Percentiles rank a stretch among this genome's conserved stretches.
Conservation (phyloP, 192 early-diverging fungal species). For the Coemansia sp. region DNA sequence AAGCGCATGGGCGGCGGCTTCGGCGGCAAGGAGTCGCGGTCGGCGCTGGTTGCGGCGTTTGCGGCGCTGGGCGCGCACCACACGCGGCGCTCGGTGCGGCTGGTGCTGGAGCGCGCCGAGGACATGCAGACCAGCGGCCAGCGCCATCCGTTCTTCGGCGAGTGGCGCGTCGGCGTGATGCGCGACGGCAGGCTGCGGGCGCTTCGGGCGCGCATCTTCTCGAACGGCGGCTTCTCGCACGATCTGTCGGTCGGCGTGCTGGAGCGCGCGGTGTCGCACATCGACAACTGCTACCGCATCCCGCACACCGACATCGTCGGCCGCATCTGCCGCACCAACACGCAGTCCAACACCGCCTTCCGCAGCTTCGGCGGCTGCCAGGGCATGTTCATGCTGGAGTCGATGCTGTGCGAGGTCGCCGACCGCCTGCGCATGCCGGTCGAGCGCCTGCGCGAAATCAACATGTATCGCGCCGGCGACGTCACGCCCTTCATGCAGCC, state of each 20-base stretch:
- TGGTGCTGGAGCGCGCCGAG: constrained; percentile 80
- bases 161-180: constrained; percentile 74
- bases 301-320: constrained; percentile 68
- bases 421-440: constrained; percentile 64
- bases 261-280: constrained; percentile 72
- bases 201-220: constrained; percentile 61
- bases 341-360: constrained; percentile 84
- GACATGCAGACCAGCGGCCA: constrained; percentile 76
- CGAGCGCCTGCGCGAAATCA: constrained; percentile 64
- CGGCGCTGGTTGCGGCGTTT: constrained; percentile 62
- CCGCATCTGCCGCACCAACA: constrained; percentile 77
- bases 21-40: constrained; percentile 77
- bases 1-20: constrained; percentile 90
- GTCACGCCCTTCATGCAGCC: constrained; percentile 70
- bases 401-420: constrained; percentile 76
- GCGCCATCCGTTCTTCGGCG: constrained; percentile 78
- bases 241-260: constrained; percentile 69
- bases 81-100: constrained; percentile 65
- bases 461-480: constrained; percentile 72
- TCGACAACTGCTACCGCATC: constrained; percentile 80
- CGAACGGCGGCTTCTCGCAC: constrained; percentile 66
- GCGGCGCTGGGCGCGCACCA: constrained; percentile 73
- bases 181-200: constrained; percentile 66
- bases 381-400: constrained; percentile 79
- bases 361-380: constrained; percentile 86